Conservation (phyloP, 1,139 yeast species). For the Blastobotrys apis region DNA sequence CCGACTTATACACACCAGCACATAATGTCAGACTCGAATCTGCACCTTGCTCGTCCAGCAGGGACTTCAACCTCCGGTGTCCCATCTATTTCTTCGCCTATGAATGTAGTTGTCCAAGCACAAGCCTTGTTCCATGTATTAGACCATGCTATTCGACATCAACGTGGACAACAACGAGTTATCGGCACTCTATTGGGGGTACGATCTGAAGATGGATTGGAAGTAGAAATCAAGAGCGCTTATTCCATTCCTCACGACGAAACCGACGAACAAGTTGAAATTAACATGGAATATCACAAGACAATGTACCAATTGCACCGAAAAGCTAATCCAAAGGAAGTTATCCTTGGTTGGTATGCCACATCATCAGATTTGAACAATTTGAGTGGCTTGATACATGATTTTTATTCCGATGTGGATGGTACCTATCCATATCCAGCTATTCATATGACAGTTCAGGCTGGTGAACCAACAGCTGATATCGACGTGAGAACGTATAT, state of each 20-base stretch:
- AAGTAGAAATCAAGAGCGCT: conserved; percentile 69
- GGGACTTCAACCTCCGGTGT: conserved; percentile 27
- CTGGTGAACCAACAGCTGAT: conserved; percentile 38
- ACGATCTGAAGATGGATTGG: conserved; percentile 82
- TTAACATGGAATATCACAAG: conserved; percentile 75
- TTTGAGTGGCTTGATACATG: conserved; percentile 79
- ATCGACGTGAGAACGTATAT: conserved; percentile 62
- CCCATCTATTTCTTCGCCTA: conserved; percentile 28
- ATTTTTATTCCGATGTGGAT: conserved; percentile 61
- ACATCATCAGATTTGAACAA: conserved; percentile 63
- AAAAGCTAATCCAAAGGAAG: conserved; percentile 74
- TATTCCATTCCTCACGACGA: conserved; percentile 82
- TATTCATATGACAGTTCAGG: conserved; percentile 62
- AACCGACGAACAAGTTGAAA: conserved; percentile 67
- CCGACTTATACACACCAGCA: conserved; percentile 9
- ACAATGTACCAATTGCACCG: conserved; percentile 68
- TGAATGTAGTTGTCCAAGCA: conserved; percentile 41
- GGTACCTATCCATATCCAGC: conserved; percentile 77
- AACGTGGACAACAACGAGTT: conserved; percentile 51
- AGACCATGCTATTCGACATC: conserved; percentile 50
- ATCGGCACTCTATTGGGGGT: conserved; percentile 81
- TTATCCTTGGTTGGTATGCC: conserved; percentile 87
- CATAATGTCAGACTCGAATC: conserved; percentile 29
- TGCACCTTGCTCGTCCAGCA: conserved; percentile 31
- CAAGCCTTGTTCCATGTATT: conserved; percentile 71